These are phyloP conservation scores for Taiozyma onychis DNA, from an alignment of 1,139 yeast species.

Conservation along the genomic window DNA sequence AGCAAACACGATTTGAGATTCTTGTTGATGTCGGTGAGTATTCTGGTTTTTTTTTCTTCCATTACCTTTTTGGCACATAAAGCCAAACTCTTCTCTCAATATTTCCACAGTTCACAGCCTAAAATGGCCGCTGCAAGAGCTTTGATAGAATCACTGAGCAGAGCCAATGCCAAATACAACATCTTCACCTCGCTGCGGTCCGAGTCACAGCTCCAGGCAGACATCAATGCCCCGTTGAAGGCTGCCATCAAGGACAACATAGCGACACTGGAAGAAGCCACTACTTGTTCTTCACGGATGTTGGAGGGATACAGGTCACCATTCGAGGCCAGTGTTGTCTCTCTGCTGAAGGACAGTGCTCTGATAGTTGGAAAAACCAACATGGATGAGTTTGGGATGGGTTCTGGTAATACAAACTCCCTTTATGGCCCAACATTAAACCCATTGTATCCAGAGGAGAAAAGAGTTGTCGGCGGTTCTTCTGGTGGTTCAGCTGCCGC, in stretches of 20 bases:
- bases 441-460: constrained; percentile 42
- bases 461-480: constrained; percentile 74
- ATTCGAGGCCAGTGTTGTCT: constrained; percentile 70
- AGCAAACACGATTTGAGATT: background rate
- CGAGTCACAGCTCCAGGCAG: constrained; percentile 9
- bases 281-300: constrained; percentile 73
- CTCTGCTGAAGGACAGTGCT: constrained; percentile 44
- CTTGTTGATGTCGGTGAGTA: background rate
- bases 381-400: constrained; percentile 98
- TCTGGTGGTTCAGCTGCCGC: constrained; percentile 97
- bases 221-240: background rate
- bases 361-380: constrained; percentile 80
- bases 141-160: background rate
- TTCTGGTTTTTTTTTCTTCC: background rate
- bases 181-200: constrained; percentile 33
- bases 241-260: constrained; percentile 75
- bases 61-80: background rate
- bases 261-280: constrained; percentile 53
- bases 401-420: constrained; percentile 59
- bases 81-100: background rate
- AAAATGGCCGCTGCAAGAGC: constrained; percentile 1
- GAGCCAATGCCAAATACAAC: constrained; percentile 25
- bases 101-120: background rate
- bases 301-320: constrained; percentile 63
- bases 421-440: constrained; percentile 63